Evolutionary conservation across 164 flowering plant genomes (phyloP).

Genomic region (Platanus orientalis): DNA sequence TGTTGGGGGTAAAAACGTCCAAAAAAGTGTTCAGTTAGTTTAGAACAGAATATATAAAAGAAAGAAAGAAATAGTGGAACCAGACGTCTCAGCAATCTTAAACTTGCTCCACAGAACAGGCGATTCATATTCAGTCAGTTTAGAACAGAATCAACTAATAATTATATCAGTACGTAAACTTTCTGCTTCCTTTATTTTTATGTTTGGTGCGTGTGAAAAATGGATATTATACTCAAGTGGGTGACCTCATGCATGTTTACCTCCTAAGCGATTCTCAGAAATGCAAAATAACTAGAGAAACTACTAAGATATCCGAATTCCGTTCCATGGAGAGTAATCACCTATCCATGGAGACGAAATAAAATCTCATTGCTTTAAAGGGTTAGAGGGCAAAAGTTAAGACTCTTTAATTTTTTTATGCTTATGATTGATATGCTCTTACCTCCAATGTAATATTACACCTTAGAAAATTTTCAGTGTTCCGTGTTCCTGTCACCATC

Average conservation of each 20-base stretch:
- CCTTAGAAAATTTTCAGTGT: not conserved
- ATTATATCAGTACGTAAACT: too few species aligned
- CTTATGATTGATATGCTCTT: not conserved
- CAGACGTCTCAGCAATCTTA: too few species aligned
- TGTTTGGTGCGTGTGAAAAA: not conserved
- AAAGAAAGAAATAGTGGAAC: too few species aligned
- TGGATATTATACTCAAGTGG: not conserved
- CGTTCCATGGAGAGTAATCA: too few species aligned
- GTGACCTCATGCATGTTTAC: not conserved
- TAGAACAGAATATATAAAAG: too few species aligned
- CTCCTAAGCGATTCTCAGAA: not conserved
- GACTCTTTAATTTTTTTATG: not conserved
- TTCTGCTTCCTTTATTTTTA: too few species aligned
- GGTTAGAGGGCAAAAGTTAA: not conserved
- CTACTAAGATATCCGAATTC: not conserved
- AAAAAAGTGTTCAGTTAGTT: too few species aligned
- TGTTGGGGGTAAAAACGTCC: too few species aligned
- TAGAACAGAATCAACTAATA: too few species aligned
- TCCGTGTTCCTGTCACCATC: conserved; percentile 1
- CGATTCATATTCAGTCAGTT: too few species aligned
- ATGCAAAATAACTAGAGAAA: not conserved
- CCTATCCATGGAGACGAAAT: not conserved
- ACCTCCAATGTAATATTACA: not conserved
- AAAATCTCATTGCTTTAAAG: not conserved
- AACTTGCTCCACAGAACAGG: too few species aligned